These are phyloP conservation scores for Mariannaea sp. DNA, from an alignment of 2,329 filamentous ascomycete genomes.

Conservation along the genomic window DNA sequence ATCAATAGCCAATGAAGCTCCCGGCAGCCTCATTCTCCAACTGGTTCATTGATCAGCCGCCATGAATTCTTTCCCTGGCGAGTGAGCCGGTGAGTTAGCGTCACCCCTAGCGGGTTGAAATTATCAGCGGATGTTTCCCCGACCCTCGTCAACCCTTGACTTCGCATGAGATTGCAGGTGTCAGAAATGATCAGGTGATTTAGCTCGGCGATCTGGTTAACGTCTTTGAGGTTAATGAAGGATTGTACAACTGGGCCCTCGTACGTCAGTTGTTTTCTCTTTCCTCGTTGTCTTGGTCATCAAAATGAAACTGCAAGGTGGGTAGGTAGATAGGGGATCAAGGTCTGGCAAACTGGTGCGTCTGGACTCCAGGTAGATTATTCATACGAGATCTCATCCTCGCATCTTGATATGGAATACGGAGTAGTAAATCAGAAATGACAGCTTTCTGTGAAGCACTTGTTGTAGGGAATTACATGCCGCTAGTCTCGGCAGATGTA, in stretches of 20 bases:
- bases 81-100: conserved; percentile 27
- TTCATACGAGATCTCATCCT: background rate
- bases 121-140: conserved; percentile 35
- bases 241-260: background rate
- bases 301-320: background rate
- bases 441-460: too few species aligned
- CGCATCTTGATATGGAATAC: too few species aligned
- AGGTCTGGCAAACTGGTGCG: background rate
- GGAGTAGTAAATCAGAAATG: too few species aligned
- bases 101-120: conserved; percentile 33
- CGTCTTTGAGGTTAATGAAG: conserved; percentile 18
- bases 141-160: conserved; percentile 37
- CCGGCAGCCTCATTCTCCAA: conserved; percentile 15
- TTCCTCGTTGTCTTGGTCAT: background rate
- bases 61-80: conserved; percentile 26
- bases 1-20: conserved; percentile 14
- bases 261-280: conserved; percentile 1
- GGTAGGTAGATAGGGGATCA: background rate
- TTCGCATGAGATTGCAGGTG: conserved; percentile 28
- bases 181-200: conserved; percentile 38
- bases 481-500: background rate
- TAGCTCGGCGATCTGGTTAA: conserved; percentile 24
- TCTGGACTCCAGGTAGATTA: too few species aligned
- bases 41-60: conserved; percentile 23
- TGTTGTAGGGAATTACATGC: background rate